These are phyloP conservation scores for Kandelia obovata DNA, from an alignment of 345 rosid genomes.

Conservation along the genomic window DNA sequence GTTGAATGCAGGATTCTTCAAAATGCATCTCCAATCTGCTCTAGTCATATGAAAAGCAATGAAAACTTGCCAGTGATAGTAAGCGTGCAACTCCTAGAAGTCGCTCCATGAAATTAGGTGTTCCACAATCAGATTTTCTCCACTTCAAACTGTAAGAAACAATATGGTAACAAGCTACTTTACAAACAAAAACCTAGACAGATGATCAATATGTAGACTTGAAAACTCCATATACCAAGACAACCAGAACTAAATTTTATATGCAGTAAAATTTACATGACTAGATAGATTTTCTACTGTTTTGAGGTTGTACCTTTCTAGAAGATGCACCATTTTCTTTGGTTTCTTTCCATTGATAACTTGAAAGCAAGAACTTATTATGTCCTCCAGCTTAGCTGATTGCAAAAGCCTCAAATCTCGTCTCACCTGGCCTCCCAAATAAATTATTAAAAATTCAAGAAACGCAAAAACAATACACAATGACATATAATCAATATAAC, in stretches of 20 bases:
- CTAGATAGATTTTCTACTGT: background rate
- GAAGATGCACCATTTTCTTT: slow-evolving; percentile 63
- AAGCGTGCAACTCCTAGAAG: slow-evolving; percentile 74
- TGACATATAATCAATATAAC: background rate
- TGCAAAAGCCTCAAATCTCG: slow-evolving; percentile 77
- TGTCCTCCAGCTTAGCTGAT: slow-evolving; percentile 57
- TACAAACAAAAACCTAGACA: background rate
- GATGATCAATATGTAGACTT: too few species aligned
- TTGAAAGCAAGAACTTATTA: slow-evolving; percentile 61
- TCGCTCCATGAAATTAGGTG: slow-evolving; percentile 65
- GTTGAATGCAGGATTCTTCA: background rate
- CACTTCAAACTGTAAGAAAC: slow-evolving; percentile 58
- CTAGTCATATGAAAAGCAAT: background rate
- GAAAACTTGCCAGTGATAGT: slow-evolving; percentile 60
- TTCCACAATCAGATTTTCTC: slow-evolving; percentile 50
- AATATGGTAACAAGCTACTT: background rate
- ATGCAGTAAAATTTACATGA: background rate
- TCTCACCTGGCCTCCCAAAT: slow-evolving; percentile 55
- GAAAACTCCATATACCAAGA: background rate
- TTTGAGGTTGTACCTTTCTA: slow-evolving; percentile 55
- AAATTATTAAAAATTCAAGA: background rate
- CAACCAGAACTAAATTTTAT: background rate
- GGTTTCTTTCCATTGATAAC: slow-evolving; percentile 57
- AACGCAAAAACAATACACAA: background rate
- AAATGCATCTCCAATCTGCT: too few species aligned